These are phyloP conservation scores for Neonothopanus nambi DNA, from an alignment of 1,284 basidiomycete genomes.

Conservation along the genomic window DNA sequence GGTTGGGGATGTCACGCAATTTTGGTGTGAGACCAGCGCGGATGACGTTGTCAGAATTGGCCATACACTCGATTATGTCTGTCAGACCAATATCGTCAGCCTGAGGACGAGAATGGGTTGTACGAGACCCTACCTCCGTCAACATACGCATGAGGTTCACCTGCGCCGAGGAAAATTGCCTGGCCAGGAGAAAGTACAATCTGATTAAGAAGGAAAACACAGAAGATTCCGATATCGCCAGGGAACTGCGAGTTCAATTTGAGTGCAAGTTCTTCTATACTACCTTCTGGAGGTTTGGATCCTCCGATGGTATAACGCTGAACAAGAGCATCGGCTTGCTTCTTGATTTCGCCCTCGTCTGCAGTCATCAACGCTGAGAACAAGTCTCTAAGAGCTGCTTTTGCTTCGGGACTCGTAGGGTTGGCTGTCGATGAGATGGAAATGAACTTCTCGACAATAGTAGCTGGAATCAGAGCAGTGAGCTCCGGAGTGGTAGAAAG, in stretches of 20 bases:
- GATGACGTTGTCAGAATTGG: conserved; percentile 98
- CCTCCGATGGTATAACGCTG: conserved; percentile 56
- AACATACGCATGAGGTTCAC: conserved; percentile 97
- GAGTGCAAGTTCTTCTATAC: conserved; percentile 69
- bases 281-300: conserved; percentile 37
- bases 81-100: conserved; percentile 8
- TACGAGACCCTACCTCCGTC: conserved; percentile 68
- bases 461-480: conserved; percentile 63
- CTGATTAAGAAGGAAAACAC: conserved; percentile 90
- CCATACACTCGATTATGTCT: conserved; percentile 99
- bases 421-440: conserved; percentile 40
- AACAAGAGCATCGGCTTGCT: conserved; percentile 62
- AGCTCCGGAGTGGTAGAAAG: conserved; percentile 81
- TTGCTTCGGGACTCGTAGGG: conserved; percentile 50
- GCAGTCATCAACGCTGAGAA: conserved; percentile 87
- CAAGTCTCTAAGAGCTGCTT: conserved; percentile 67
- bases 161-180: conserved; percentile 93
- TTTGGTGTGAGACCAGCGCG: conserved; percentile 98
- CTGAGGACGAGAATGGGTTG: conserved; percentile 1
- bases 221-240: conserved; percentile 92
- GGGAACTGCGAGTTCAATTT: conserved; percentile 84
- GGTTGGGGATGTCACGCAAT: conserved; percentile 88
- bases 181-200: conserved; percentile 81
- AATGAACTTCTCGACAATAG: conserved; percentile 52
- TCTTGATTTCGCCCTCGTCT: conserved; percentile 47